These are phyloP conservation scores for Podila clonocystis DNA, from an alignment of 192 early-diverging fungal species.

Conservation along the genomic window DNA sequence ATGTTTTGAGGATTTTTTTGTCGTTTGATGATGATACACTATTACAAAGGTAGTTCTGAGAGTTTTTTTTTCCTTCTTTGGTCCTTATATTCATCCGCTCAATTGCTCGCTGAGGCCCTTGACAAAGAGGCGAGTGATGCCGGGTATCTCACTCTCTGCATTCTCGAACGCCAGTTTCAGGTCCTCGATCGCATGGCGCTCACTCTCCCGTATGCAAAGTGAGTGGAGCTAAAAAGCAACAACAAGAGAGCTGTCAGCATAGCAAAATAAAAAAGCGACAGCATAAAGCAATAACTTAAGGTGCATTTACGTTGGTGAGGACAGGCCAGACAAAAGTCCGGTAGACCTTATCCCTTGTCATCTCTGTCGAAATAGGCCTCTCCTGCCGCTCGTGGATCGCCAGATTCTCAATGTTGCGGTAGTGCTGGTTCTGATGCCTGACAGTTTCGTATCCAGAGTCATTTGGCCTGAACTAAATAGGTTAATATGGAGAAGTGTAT, in stretches of 20 bases:
- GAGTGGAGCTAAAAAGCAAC: slow-evolving; percentile 3
- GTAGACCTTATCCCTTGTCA: slow-evolving; percentile 52
- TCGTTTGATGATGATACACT: background rate
- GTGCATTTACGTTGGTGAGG: slow-evolving; percentile 26
- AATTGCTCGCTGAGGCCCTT: slow-evolving; percentile 38
- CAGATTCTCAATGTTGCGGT: slow-evolving; percentile 28
- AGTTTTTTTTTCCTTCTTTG: background rate
- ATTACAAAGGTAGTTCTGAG: background rate
- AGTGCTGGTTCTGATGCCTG: slow-evolving; percentile 14
- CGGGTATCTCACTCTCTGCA: slow-evolving; percentile 44
- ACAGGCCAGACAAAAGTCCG: slow-evolving; percentile 44
- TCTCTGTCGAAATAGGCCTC: slow-evolving; percentile 25
- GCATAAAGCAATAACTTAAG: background rate
- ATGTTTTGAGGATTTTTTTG: no score
- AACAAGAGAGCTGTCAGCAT: background rate
- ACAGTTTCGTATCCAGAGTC: slow-evolving; percentile 57
- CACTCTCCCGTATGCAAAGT: slow-evolving; percentile 33
- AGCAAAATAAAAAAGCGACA: background rate
- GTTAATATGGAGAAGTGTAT: slow-evolving; percentile 4
- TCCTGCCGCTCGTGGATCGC: slow-evolving; percentile 21
- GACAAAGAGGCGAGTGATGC: slow-evolving; percentile 35
- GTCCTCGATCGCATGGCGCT: slow-evolving; percentile 27
- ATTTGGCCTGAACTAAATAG: slow-evolving; percentile 11
- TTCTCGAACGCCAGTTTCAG: slow-evolving; percentile 40
- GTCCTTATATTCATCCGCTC: slow-evolving; percentile 3